Evolutionary conservation across 192 early-diverging fungal species (phyloP).

Genomic region (Fimicolochytrium jonesii): DNA sequence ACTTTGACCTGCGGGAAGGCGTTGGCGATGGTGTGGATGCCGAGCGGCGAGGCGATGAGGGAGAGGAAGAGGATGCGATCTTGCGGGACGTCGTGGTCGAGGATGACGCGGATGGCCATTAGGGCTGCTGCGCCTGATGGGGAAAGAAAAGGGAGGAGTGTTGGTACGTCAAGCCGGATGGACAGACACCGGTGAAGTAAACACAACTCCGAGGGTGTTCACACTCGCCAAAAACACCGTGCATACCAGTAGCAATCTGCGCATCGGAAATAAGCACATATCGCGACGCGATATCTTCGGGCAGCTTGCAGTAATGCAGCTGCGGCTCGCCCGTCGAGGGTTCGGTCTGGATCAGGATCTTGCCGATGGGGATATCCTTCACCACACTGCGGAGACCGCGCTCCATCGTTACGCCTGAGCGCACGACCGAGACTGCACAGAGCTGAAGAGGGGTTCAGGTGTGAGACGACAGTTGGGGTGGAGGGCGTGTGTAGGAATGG

Average conservation of each 20-base stretch:
- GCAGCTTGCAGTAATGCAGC: constrained; percentile 83
- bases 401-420: constrained; percentile 91
- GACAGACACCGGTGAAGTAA: too few relatives aligned
- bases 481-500: too few relatives aligned
- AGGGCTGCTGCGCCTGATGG: constrained; percentile 86
- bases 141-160: too few relatives aligned
- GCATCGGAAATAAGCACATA: constrained; percentile 81
- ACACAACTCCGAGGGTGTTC: too few relatives aligned
- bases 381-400: constrained; percentile 72
- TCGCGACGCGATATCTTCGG: constrained; percentile 52
- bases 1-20: constrained; percentile 82
- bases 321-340: constrained; percentile 77
- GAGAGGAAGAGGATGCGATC: constrained; percentile 77
- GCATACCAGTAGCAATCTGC: constrained; percentile 70
- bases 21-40: constrained; percentile 69
- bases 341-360: constrained; percentile 86
- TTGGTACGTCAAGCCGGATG: too few relatives aligned
- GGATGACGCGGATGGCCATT: constrained; percentile 92
- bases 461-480: too few relatives aligned
- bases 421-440: constrained; percentile 78
- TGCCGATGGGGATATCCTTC: constrained; percentile 78
- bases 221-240: too few relatives aligned
- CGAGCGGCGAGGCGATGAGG: constrained; percentile 73
- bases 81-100: constrained; percentile 80
- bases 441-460: constrained; percentile 39